A percentile compares a stretch with the other conserved stretches of the same genome.
These are phyloP conservation scores for Baorangia bicolor DNA, from an alignment of 768 basidiomycete genomes.

Conservation along the genomic window DNA sequence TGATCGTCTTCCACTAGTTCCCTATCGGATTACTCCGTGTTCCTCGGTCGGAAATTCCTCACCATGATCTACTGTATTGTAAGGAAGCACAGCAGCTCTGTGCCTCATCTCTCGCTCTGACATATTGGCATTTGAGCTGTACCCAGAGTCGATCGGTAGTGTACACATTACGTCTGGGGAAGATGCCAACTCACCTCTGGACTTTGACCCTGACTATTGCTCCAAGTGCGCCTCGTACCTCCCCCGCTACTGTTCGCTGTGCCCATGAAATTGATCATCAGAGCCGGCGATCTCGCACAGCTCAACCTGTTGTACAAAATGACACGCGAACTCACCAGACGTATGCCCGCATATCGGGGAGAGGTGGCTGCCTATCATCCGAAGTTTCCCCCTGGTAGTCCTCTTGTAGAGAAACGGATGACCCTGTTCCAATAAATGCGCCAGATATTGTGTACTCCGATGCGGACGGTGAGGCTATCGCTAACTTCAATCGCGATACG, in stretches of 20 bases:
- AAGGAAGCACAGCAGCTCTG: background rate
- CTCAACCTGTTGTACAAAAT: too few species aligned
- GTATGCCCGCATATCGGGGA: too few species aligned
- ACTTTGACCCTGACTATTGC: too few species aligned
- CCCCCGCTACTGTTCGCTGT: slow-evolving; percentile 33
- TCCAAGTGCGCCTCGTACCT: too few species aligned
- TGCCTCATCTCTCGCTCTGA: background rate
- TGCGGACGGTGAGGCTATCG: too few species aligned
- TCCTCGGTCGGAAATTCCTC: slow-evolving; percentile 28
- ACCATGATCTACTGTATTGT: slow-evolving; percentile 34
- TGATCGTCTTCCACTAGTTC: slow-evolving; percentile 18
- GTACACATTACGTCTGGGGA: slow-evolving; percentile 45
- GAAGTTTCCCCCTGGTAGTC: too few species aligned
- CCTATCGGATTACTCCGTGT: too few species aligned
- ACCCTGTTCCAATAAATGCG: slow-evolving; percentile 10
- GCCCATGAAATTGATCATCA: background rate
- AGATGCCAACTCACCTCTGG: slow-evolving; percentile 40
- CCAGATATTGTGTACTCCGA: too few species aligned
- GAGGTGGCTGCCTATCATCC: too few species aligned
- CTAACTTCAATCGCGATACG: too few species aligned
- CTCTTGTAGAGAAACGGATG: slow-evolving; percentile 11
- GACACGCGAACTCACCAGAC: too few species aligned
- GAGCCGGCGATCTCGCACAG: slow-evolving; percentile 39
- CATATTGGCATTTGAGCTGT: slow-evolving; percentile 44
- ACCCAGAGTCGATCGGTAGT: too few species aligned